A percentile compares a stretch with the other conserved stretches of the same genome.
phyloP scores from a whole-genome alignment of 768 basidiomycete genomes.

The Nevesoporus exiguus region DNA sequence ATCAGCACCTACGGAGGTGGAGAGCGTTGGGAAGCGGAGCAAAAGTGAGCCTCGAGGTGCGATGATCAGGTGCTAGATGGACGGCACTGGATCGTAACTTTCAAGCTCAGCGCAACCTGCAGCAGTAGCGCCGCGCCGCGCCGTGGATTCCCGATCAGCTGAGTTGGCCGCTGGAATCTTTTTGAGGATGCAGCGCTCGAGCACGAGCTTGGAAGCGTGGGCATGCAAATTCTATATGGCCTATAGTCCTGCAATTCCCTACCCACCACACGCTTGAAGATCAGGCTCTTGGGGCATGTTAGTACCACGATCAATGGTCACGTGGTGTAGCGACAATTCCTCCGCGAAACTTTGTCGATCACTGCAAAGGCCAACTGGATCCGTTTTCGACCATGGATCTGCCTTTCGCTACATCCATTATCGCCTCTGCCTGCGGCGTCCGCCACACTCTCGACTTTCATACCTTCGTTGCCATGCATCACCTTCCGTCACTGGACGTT shows the following conservation, averaged over 20 bases:
- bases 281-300: too few species aligned
- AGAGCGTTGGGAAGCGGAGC: neutral
- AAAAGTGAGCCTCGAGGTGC: neutral
- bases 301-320: neutral
- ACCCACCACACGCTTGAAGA: neutral
- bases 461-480: slow-evolving; percentile 22
- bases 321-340: slow-evolving; percentile 2
- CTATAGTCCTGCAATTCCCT: too few species aligned
- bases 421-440: slow-evolving; percentile 22
- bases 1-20: neutral
- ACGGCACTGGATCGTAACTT: slow-evolving; percentile 15
- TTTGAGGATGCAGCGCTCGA: neutral
- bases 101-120: slow-evolving; percentile 15
- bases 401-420: slow-evolving; percentile 9
- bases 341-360: slow-evolving; percentile 9
- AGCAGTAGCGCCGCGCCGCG: slow-evolving; percentile 8
- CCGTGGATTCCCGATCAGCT: slow-evolving; percentile 17
- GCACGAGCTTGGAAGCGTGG: neutral
- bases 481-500: slow-evolving; percentile 21
- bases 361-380: neutral
- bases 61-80: neutral
- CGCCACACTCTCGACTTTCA: slow-evolving; percentile 18
- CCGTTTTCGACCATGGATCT: slow-evolving; percentile 15
- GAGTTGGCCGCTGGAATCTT: slow-evolving; percentile 10
- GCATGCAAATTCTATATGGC: too few species aligned